Conservation (phyloP, 305 asterid species). For the Fraxinus paxiana region DNA sequence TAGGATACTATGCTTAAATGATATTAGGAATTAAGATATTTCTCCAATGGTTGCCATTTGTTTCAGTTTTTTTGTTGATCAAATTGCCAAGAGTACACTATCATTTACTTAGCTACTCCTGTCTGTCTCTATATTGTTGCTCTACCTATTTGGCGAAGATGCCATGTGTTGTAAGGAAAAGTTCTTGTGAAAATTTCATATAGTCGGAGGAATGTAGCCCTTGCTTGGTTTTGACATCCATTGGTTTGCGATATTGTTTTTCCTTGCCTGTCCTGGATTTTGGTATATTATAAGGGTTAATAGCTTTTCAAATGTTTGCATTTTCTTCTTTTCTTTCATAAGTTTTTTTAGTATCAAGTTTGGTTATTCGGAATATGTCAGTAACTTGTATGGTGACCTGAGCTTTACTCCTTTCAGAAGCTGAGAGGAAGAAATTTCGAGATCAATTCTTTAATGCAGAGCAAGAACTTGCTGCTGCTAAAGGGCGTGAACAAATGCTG, state of each 20-base stretch:
- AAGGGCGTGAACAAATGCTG: constrained; percentile 66
- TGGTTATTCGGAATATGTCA: not conserved
- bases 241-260: constrained; percentile 4
- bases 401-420: constrained; percentile 44
- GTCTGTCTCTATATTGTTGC: not conserved
- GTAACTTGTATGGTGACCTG: constrained; percentile 21
- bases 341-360: not conserved
- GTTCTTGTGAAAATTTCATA: not conserved
- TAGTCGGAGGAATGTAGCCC: not conserved
- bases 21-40: not conserved
- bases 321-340: not conserved
- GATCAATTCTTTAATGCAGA: constrained; percentile 61
- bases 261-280: not conserved
- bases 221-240: constrained; percentile 3
- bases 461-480: constrained; percentile 95
- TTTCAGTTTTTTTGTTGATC: not conserved
- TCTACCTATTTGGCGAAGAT: not conserved
- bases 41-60: not conserved
- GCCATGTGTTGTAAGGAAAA: not conserved
- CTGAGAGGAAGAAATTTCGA: constrained; percentile 66
- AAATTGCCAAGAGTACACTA: not conserved
- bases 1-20: not conserved
- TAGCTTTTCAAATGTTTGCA: constrained; percentile 10
- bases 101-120: not conserved
- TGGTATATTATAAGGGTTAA: not conserved